Evolutionary conservation across 75 land plant genomes (phyloP), one percentile per base, ranked within the genome.

Genomic region (Sequoiadendron giganteum): DNA sequence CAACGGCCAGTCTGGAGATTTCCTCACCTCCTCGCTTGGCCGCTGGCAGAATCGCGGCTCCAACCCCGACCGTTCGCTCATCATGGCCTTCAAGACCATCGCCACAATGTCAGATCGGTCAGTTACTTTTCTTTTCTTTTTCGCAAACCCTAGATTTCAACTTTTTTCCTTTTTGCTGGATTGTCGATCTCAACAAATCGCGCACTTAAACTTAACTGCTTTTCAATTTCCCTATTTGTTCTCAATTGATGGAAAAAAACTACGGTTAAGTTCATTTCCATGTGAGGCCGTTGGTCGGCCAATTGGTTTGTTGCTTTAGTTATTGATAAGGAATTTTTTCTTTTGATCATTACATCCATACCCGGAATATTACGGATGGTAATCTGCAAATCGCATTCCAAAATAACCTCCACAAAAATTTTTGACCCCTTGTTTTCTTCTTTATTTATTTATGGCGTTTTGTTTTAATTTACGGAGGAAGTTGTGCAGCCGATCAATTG

Each of bases 51-150:
- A 91, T 38, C 79, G 88, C 28, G 87, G 92, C 36, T 87, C 92
- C 83, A 91, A 90, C 30, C 92, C 92, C 49, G 92, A 91, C 83
- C 87, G 92, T 0, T 81, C 89, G 34, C 92, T 91, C 36, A 87
- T 91, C 89, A 73, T 84, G 76, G 92, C 92, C 65, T 91, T 91
- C 83, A 87, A 87, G 16, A 80, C 89, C 84, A 91, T 91, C 68
- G 92, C 85, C 25, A 90, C 92, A 75, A 91, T 91, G 92, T 85
- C 92, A 5, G 92, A 91, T 72, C 85, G 92, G 92, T 91, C 28
- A 82, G 84, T 47, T 28, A 10, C 0, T 13, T 14, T 21, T 45
- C 52, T 18, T 2, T 32, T 54, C 7, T 1, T 85, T 34, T 52
- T 32, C 18, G 36, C 34, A 32, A 83, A 85, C 40, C 58, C 40